Evolutionary conservation across 192 early-diverging fungal species (phyloP).

Genomic region (Chytriomyces sp.): DNA sequence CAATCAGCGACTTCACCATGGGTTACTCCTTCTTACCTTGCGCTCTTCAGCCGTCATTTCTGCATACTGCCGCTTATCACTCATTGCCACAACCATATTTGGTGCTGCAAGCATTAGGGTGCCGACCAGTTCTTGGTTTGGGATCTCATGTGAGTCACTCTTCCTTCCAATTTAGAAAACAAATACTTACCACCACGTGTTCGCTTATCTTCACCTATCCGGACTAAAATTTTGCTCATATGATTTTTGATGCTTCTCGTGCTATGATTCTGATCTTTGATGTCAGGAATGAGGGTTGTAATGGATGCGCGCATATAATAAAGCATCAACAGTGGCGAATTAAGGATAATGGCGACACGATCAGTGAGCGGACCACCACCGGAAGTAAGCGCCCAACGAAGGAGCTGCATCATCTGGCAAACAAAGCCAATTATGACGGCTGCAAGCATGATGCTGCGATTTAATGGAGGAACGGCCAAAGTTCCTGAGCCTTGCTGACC

Average conservation of each 20-base stretch:
- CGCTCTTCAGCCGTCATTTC: too few relatives aligned
- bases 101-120: neutral
- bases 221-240: neutral
- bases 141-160: neutral
- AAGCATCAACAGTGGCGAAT: neutral
- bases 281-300: slow-evolving; percentile 6
- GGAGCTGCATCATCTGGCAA: slow-evolving; percentile 1
- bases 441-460: neutral
- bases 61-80: too few relatives aligned
- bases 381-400: slow-evolving; percentile 4
- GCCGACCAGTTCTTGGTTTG: neutral
- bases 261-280: neutral
- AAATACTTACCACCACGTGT: slow-evolving; percentile 14
- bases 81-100: neutral
- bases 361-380: neutral
- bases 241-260: neutral
- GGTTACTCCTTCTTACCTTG: too few relatives aligned
- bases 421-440: neutral
- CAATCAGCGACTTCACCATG: too few relatives aligned
- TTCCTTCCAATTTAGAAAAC: slow-evolving; percentile 5
- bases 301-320: slow-evolving; percentile 3
- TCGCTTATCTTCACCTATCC: slow-evolving; percentile 22
- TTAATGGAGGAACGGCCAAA: neutral
- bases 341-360: neutral
- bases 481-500: slow-evolving; percentile 8